These are phyloP conservation scores for Phytophthora niederhauseri DNA, from an alignment of 352 stramenopile species.

Conservation along the genomic window DNA sequence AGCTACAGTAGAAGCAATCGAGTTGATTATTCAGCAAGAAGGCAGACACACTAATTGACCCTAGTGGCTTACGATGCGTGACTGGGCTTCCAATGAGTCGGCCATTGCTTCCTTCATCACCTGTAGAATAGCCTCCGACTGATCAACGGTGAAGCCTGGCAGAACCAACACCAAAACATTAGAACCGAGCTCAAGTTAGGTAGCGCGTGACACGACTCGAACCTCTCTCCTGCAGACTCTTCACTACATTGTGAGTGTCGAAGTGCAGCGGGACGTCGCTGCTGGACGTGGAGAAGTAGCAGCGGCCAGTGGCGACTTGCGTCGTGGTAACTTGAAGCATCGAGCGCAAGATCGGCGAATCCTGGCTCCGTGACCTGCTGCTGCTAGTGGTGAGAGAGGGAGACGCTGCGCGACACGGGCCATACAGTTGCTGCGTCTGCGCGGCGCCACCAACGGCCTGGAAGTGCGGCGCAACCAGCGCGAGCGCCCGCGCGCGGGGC, in stretches of 20 bases:
- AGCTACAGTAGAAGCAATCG: conserved; percentile 43
- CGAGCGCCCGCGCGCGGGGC: conserved; percentile 11
- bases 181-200: not conserved
- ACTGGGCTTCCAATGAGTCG: conserved; percentile 75
- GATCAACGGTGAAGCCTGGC: conserved; percentile 67
- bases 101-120: conserved; percentile 87
- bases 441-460: conserved; percentile 1
- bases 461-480: conserved; percentile 11
- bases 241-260: conserved; percentile 76
- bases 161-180: conserved; percentile 6
- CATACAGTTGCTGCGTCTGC: not conserved
- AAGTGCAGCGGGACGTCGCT: conserved; percentile 37
- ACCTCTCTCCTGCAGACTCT: conserved; percentile 79
- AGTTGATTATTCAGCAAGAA: not conserved
- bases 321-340: conserved; percentile 18
- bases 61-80: conserved; percentile 56
- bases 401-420: not conserved
- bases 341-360: not conserved
- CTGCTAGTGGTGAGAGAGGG: conserved; percentile 3
- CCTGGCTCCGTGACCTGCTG: not conserved
- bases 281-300: conserved; percentile 26
- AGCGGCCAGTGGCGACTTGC: conserved; percentile 11
- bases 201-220: not conserved
- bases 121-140: conserved; percentile 81
- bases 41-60: not conserved